Conservation (phyloP, 2,329 filamentous ascomycete genomes). For the Proliferodiscus dingleyae region DNA sequence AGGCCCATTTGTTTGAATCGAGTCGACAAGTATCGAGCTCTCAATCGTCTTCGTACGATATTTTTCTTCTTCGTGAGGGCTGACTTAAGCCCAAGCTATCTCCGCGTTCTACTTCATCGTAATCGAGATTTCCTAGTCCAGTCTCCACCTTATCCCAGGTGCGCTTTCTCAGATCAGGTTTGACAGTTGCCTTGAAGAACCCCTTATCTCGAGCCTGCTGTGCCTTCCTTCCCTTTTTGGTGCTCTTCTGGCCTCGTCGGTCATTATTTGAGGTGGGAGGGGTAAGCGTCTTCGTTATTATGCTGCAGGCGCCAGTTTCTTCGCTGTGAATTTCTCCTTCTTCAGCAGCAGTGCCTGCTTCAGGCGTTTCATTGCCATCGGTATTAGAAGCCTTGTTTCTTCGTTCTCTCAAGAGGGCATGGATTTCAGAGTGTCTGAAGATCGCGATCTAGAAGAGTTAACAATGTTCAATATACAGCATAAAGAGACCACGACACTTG, state of each 20-base stretch:
- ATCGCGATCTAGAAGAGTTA: slow-evolving; percentile 61
- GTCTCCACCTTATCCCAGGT: slow-evolving; percentile 63
- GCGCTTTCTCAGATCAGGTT: slow-evolving; percentile 59
- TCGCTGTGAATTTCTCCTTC: slow-evolving; percentile 8
- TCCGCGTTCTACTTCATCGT: slow-evolving; percentile 42
- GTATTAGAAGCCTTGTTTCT: slow-evolving; percentile 25
- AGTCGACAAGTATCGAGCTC: not conserved
- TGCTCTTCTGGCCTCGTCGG: slow-evolving; percentile 16
- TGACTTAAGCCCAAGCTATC: slow-evolving; percentile 22
- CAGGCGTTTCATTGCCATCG: slow-evolving; percentile 4
- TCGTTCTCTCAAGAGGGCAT: slow-evolving; percentile 58
- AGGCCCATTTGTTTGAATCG: too few relatives aligned
- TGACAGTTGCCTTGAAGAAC: slow-evolving; percentile 38
- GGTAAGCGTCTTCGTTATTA: too few relatives aligned
- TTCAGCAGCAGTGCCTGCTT: slow-evolving; percentile 1
- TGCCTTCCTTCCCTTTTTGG: slow-evolving; percentile 21
- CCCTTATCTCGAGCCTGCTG: slow-evolving; percentile 22
- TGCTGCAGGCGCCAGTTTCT: not conserved
- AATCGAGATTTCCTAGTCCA: slow-evolving; percentile 56
- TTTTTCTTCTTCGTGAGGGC: slow-evolving; percentile 38
- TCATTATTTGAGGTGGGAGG: slow-evolving; percentile 6
- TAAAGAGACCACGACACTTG: not conserved
- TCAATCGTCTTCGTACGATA: slow-evolving; percentile 45
- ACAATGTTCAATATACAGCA: not conserved
- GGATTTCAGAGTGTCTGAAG: slow-evolving; percentile 84